Evolutionary conservation across 2,329 filamentous ascomycete genomes (phyloP).

Genomic region (Monilinia polystroma): DNA sequence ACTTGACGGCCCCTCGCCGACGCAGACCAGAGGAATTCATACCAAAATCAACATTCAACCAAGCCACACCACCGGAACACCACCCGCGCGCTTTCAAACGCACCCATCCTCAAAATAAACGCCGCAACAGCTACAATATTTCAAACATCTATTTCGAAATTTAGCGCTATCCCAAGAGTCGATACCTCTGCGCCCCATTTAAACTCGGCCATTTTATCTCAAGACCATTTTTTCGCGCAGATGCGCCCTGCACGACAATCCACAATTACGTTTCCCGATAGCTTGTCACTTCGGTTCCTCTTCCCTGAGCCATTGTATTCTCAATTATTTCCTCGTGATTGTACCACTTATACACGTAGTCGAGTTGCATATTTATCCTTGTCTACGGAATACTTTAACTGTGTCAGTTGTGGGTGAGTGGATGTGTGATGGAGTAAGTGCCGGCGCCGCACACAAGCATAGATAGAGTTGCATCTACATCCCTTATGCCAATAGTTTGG

Average conservation of each 20-base stretch:
- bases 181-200: neutral
- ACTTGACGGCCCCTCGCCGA: neutral
- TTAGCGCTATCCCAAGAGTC: neutral
- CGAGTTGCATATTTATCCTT: neutral
- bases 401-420: neutral
- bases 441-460: slow-evolving; percentile 10
- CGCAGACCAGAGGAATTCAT: neutral
- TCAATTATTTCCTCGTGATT: neutral
- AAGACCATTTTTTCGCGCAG: neutral
- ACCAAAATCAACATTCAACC: neutral
- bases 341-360: too few relatives aligned
- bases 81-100: slow-evolving; percentile 2
- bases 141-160: neutral
- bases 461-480: neutral
- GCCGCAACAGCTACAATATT: neutral
- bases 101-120: neutral
- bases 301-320: neutral
- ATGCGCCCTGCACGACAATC: neutral
- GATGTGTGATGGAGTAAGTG: neutral
- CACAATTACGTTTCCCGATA: neutral
- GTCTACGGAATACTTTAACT: neutral
- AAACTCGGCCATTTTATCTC: neutral
- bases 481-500: neutral
- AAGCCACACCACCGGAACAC: neutral
- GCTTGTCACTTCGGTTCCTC: neutral